phyloP scores from a whole-genome alignment of 2,329 filamentous ascomycete genomes.

The Ceratocystis albifundus region DNA sequence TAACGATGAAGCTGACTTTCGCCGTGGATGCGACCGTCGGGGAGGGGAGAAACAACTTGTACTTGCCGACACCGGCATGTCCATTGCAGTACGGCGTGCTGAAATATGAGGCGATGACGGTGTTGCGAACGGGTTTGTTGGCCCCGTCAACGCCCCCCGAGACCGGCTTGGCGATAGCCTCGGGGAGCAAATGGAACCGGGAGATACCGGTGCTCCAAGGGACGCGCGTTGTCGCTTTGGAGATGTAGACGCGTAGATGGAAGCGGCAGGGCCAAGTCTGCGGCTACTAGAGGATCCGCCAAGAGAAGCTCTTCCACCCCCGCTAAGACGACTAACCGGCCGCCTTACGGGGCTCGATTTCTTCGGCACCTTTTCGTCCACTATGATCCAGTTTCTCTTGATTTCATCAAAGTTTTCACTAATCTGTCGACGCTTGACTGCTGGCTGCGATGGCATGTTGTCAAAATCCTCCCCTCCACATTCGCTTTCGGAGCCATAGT shows the following conservation, averaged over 20 bases:
- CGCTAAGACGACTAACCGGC: background rate
- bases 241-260: conserved; percentile 23
- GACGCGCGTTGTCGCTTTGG: background rate
- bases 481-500: conserved; percentile 23
- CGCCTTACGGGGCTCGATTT: background rate
- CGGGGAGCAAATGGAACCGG: background rate
- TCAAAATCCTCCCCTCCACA: conserved; percentile 27
- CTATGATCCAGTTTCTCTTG: conserved; percentile 59
- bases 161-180: background rate
- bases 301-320: background rate
- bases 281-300: background rate
- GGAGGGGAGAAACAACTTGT: conserved; percentile 28
- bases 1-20: background rate
- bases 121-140: background rate
- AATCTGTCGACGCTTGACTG: conserved; percentile 46
- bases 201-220: background rate
- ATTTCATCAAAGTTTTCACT: conserved; percentile 42
- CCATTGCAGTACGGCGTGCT: background rate
- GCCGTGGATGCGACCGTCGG: conserved; percentile 30
- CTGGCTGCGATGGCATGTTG: conserved; percentile 36
- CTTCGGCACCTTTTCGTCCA: conserved; percentile 34
- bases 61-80: background rate
- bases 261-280: conserved; percentile 24
- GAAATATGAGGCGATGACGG: background rate
- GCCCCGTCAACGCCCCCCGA: background rate